phyloP scores from a whole-genome alignment of 495 filamentous ascomycete species.

The Aspergillus bridgeri region DNA sequence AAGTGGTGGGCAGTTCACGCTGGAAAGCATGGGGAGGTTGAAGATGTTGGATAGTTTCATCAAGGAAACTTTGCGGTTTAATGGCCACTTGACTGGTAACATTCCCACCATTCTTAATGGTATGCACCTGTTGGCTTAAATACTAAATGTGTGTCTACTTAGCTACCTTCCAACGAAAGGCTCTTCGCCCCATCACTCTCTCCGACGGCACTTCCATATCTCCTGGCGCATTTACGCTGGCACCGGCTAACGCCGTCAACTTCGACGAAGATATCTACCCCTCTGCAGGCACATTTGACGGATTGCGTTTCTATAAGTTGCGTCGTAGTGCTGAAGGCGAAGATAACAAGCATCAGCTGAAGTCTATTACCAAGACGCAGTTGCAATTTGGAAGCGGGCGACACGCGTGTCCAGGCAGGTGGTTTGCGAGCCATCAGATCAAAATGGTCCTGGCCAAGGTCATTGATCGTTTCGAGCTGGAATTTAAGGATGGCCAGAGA shows the following conservation, averaged over 20 bases:
- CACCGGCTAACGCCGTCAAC: not conserved
- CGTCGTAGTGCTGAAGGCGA: not conserved
- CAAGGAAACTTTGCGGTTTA: not conserved
- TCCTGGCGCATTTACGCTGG: not conserved
- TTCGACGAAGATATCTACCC: not conserved
- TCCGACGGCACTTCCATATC: not conserved
- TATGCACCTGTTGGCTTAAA: no score
- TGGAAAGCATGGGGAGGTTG: not conserved
- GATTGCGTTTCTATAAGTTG: not conserved
- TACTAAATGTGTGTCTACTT: not conserved
- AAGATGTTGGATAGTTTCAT: not conserved
- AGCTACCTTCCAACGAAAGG: not conserved
- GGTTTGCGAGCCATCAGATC: not conserved
- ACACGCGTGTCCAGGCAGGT: not conserved
- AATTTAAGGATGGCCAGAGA: not conserved
- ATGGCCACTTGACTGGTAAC: not conserved
- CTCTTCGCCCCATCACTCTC: not conserved
- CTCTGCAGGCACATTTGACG: not conserved
- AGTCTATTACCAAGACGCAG: not conserved
- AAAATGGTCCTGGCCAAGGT: not conserved
- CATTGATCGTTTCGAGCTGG: not conserved
- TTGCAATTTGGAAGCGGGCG: not conserved
- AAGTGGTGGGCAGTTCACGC: not conserved
- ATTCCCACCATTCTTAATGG: no score
- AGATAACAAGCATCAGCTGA: not conserved